These are phyloP conservation scores for Neoascochyta sp. DNA, from an alignment of 2,329 filamentous ascomycete species.

Conservation along the genomic window DNA sequence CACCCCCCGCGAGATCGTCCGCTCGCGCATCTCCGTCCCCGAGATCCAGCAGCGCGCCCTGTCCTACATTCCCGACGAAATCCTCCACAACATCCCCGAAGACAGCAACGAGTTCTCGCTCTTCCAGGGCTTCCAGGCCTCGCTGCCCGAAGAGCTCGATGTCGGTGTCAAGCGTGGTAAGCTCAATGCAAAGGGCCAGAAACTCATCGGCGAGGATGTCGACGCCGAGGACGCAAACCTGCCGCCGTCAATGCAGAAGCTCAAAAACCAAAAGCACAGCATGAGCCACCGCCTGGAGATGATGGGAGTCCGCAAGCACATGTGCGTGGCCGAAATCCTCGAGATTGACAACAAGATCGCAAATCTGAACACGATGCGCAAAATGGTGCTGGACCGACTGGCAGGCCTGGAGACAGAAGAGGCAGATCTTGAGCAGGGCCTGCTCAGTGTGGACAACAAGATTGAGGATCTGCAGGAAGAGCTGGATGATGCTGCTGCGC, in stretches of 20 bases:
- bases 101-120: constrained; percentile 82
- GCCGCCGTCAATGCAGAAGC: constrained; percentile 64
- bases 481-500: constrained; percentile 48
- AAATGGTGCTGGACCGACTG: constrained; percentile 82
- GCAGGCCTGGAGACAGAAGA: constrained; percentile 88
- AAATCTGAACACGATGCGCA: constrained; percentile 88
- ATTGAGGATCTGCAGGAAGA: constrained; percentile 62
- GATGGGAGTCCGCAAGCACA: constrained; percentile 89
- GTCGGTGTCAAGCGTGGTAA: constrained; percentile 54
- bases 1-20: constrained; percentile 88
- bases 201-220: constrained; percentile 65
- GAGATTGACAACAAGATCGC: constrained; percentile 97
- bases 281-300: constrained; percentile 86
- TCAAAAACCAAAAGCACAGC: constrained; percentile 75
- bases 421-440: constrained; percentile 80
- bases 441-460: constrained; percentile 58
- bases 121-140: constrained; percentile 95
- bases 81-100: constrained; percentile 85
- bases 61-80: constrained; percentile 82
- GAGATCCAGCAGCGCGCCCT: constrained; percentile 95
- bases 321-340: constrained; percentile 92
- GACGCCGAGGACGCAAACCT: constrained; percentile 49
- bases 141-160: constrained; percentile 64
- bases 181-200: constrained; percentile 69
- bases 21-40: constrained; percentile 80